A percentile compares a stretch with the other conserved stretches of the same genome.
Conservation (phyloP, 352 stramenopile genomes). For the Elongisporangium anandrum region DNA sequence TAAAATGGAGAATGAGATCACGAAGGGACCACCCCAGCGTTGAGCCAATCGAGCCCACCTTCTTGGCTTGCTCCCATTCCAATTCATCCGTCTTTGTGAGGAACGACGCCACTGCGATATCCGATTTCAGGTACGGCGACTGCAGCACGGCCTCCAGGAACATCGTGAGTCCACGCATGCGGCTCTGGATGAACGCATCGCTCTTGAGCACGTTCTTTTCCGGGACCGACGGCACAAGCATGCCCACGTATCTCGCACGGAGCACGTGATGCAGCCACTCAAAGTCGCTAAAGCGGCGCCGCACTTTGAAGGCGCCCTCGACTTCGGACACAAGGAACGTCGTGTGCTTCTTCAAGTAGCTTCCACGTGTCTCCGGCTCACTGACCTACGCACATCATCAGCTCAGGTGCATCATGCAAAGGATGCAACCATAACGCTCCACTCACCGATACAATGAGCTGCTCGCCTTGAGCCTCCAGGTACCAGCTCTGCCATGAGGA, state of each 20-base stretch:
- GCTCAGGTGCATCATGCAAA: constrained; percentile 11
- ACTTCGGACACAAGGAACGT: constrained; percentile 46
- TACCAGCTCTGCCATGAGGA: constrained; percentile 14
- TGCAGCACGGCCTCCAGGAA: constrained; percentile 55
- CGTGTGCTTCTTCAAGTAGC: constrained; percentile 73
- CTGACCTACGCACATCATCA: constrained; percentile 26
- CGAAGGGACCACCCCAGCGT: background rate
- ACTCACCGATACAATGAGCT: background rate
- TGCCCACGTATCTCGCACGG: constrained; percentile 50
- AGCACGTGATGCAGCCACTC: constrained; percentile 66
- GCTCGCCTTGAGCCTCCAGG: constrained; percentile 1
- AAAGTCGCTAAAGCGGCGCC: constrained; percentile 72
- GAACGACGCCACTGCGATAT: constrained; percentile 48
- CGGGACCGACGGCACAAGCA: constrained; percentile 59
- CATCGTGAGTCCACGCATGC: constrained; percentile 48
- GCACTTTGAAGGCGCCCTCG: constrained; percentile 18
- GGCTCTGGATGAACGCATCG: constrained; percentile 51
- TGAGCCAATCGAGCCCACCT: constrained; percentile 12
- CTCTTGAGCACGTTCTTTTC: constrained; percentile 64
- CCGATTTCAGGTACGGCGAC: constrained; percentile 55
- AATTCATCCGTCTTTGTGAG: constrained; percentile 35
- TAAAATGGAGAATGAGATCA: constrained; percentile 2
- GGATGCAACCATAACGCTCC: background rate
- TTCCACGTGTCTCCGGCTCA: constrained; percentile 47
- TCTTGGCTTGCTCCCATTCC: constrained; percentile 59